Base-by-base conservation (phyloP, 306 rosid genomes). In the Cicer yamashitae region DNA sequence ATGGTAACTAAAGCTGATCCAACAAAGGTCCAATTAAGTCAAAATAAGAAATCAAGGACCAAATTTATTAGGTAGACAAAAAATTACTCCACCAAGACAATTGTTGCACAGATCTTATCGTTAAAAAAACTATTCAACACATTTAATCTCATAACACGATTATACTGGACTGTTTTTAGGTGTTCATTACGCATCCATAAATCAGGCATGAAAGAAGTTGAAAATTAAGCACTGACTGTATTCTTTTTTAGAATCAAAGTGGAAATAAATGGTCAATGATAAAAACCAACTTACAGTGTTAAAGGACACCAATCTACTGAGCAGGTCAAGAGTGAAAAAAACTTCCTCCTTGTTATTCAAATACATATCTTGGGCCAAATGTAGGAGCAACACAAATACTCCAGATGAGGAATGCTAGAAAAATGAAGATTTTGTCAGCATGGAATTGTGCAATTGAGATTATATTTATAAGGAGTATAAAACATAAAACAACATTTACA, bases 281-380 rank as follows among this genome's bases (percentile, higher is more conserved):
- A 71, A 66, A 10, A 62, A 54, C 20, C 20, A 73, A 84, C 84
- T 82, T 91, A 94, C 98, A 82, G 77, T 87, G 80, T 89, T 91
- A 78, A 83, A 89, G 68, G 93, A 87, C 57, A 86, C 89, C 90
- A 94, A 86, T 82, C 93, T 88, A 78, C 88, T 85, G 77, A 94
- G 84, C 65, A 94, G 89, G 78, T 91, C 96, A 87, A 94, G 91
- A 62, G 88, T 87, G 80, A 73, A 82, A 79, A 76, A 72, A 85
- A 76, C 85, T 83, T 91, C 96, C 50, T 86, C 94, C 83, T 78
- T 82, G 78, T 70, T 84, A 59, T 87, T 82, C 68, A 85, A 61
- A 79, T 86, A 82, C 83, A 79, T 76, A 51, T 85, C 89, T 86
- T 90, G 97, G 44, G 93, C 89, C 87, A 94, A 81, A 77, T 78